Conservation (phyloP, 1,284 basidiomycete genomes). For the Earliella scabrosa region DNA sequence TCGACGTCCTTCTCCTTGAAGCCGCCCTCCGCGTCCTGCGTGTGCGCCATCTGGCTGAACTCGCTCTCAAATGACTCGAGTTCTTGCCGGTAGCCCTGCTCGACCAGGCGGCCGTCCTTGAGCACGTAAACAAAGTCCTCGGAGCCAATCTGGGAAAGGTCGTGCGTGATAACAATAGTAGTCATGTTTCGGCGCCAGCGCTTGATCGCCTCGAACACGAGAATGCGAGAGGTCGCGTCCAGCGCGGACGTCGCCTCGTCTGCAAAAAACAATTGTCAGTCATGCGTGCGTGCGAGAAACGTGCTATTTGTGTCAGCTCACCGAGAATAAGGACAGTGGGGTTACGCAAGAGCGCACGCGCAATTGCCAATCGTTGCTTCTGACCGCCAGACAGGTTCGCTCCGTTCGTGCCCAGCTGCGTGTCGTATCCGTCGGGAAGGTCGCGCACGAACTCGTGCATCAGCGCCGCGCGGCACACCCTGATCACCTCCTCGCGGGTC, state of each 20-base stretch:
- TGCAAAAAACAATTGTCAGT: constrained; percentile 37
- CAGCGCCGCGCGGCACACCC: constrained; percentile 85
- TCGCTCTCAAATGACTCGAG: constrained; percentile 65
- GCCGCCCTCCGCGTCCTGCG: constrained; percentile 54
- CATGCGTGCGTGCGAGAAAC: background rate
- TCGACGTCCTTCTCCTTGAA: constrained; percentile 43
- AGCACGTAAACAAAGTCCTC: constrained; percentile 94
- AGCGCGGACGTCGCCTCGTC: constrained; percentile 98
- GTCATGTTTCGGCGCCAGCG: constrained; percentile 83
- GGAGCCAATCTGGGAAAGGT: constrained; percentile 81
- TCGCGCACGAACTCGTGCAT: constrained; percentile 88
- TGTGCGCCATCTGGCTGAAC: constrained; percentile 58
- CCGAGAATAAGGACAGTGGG: constrained; percentile 92
- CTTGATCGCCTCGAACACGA: constrained; percentile 91
- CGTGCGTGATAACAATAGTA: constrained; percentile 97
- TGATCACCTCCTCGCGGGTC: constrained; percentile 72
- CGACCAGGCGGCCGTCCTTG: constrained; percentile 79
- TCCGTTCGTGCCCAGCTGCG: constrained; percentile 75
- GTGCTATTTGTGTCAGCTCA: constrained; percentile 43
- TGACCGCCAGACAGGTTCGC: constrained; percentile 91
- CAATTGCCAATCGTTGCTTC: constrained; percentile 90
- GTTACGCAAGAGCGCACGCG: constrained; percentile 85
- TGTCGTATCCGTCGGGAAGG: constrained; percentile 90
- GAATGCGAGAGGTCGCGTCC: constrained; percentile 85
- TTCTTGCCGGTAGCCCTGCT: constrained; percentile 86